Percentiles rank a stretch among this genome's conserved stretches.
Conservation (phyloP, 2,329 filamentous ascomycete genomes). For the Dothistroma septosporum region DNA sequence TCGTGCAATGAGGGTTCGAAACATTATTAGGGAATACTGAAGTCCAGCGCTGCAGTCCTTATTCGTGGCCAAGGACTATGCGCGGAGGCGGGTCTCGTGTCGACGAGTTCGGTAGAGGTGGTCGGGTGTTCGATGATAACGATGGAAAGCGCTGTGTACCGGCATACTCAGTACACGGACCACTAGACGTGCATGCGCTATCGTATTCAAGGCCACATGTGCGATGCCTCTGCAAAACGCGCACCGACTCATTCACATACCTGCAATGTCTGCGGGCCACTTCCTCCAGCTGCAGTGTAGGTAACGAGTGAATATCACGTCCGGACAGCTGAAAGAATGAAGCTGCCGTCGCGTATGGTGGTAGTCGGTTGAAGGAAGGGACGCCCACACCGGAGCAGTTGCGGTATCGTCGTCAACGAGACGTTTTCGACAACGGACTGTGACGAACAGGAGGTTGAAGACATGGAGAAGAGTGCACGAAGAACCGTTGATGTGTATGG, state of each 20-base stretch:
- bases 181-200: background rate
- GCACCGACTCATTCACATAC: constrained; percentile 7
- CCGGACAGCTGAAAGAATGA: constrained; percentile 61
- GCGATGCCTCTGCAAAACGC: background rate
- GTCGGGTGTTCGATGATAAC: constrained; percentile 8
- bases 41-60: constrained; percentile 6
- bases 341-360: constrained; percentile 42
- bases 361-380: constrained; percentile 1
- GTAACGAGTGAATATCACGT: constrained; percentile 43
- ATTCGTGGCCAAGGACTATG: background rate
- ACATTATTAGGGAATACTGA: constrained; percentile 12
- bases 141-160: background rate
- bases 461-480: background rate
- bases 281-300: constrained; percentile 1
- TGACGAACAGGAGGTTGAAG: background rate
- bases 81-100: background rate
- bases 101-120: background rate
- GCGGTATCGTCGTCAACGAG: background rate
- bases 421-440: background rate
- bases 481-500: background rate
- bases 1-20: constrained; percentile 49
- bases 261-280: constrained; percentile 4
- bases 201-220: background rate
- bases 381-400: background rate
- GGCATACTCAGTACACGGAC: background rate